Base-by-base conservation (phyloP, 129 eudicot species). In the Erigeron canadensis region DNA sequence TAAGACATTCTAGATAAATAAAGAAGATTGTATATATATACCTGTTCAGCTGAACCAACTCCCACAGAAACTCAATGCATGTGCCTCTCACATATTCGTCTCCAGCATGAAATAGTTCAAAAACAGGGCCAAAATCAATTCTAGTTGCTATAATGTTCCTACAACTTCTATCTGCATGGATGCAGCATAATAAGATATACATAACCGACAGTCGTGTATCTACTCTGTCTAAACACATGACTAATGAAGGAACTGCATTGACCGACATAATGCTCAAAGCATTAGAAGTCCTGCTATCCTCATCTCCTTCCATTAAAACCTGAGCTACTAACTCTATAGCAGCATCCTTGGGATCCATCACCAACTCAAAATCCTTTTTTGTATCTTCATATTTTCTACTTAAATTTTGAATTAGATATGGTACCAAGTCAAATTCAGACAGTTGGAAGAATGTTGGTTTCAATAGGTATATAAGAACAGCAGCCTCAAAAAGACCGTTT, bases 81-180 rank as follows among this genome's bases (percentile, higher is more conserved):
- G 82, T 64, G 61, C 91, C 96, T 75, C 86, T 83, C 42, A 77
- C 79, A 44, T 74, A 67, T 53, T 90, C 96, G 42, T 83, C 80
- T 85, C 96, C 96, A 69, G 83, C 84, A 80, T 90, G 95, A 83
- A 90, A 87, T 37, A 90, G 34, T 67, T 90, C 96, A 76, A 90
- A 95, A 84, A 90, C 87, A 18, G 84, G 91, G 70, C 82, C 81
- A 69, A 83, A 73, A 64, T 90, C 91, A 18, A 90, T 77, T 68
- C 80, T 79, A 71, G 71, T 85, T 12, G 96, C 95, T 48, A 90
- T 81, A 38, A 77, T 43, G 70, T 79, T 77, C 84, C 86, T 90
- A 82, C 96, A 85, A 46, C 70, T 75, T 76, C 63, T 79, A 79
- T 90, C 89, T 9, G 71, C 75, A 42, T 82, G 81, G n/a, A 90